Base-by-base conservation (phyloP, 139 green algal genomes). In the Micromonas commoda region DNA sequence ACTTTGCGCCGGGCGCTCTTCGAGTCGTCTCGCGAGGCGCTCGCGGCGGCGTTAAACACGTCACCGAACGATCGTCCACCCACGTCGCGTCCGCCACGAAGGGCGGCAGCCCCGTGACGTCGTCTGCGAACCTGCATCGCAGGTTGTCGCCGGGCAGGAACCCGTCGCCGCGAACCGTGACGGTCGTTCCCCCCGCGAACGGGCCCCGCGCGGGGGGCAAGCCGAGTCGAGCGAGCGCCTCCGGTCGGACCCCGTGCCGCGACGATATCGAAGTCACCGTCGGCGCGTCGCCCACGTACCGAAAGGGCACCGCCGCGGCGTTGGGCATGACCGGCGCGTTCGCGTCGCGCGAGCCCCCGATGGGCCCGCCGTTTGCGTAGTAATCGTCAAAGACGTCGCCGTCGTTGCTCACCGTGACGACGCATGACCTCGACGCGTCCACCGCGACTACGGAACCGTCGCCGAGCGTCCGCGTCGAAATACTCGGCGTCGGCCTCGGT, bases 391-490 rank as follows among this genome's bases (percentile, higher is more conserved):
- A 57, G 9, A 16, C 16, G 9, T 9, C 45, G 45, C 45, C 45
- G 45, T 76, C 51, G 69, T 76, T 76, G 16, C 35, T 39, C 5
- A 76, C 33, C 13, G 29, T 33, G 21, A 76, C 39, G 16, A 24
- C 51, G 69, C 69, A 76, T 16, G 45, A 57, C 45, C 45, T 16
- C 45, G 45, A 16, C 45, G 45, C 45, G 45, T 57, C 45, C 45
- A 16, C 9, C 45, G 9, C 45, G 45, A 57, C 16, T n/a, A n/a
- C n/a, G n/a, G n/a, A n/a, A n/a, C n/a, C n/a, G n/a, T n/a, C n/a
- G n/a, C n/a, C n/a, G n/a, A n/a, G n/a, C n/a, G n/a, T n/a, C n/a
- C n/a, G n/a, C n/a, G n/a, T n/a, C n/a, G n/a, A n/a, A n/a, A n/a
- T n/a, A n/a, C n/a, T n/a, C 20, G 67, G 67, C 20, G n/a, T 16